Base-by-base conservation (phyloP, 140 eudicot species). In the Cichorium intybus region DNA sequence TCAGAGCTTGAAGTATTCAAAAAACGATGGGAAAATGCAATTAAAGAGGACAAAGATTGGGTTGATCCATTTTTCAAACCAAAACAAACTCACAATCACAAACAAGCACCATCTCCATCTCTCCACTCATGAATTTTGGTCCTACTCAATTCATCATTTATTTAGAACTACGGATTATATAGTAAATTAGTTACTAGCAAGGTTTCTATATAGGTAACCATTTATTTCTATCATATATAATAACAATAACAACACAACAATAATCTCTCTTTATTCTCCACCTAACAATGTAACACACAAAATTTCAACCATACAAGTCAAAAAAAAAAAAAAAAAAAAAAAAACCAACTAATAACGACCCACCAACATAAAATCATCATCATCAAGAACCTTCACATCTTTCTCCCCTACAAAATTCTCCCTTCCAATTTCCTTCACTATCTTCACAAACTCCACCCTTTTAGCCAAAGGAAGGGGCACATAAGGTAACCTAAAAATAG, bases 21-120 rank as follows among this genome's bases (percentile, higher is more conserved):
- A 66, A 71, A 77, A 22, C 82, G 98, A 23, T 92, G 98, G 98
- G 84, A 92, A 53, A 56, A 72, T 70, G 98, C 98, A 0, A 82
- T 77, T 22, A 58, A 77, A 68, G 85, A 79, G 57, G 96, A 92
- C 66, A 54, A 10, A 46, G 48, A 72, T 9, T 92, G 98, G 98
- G 84, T 75, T 12, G 92, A 87, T 67, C 89, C 84, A 7, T 83
- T 82, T 68, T 72, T 59, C 55, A 62, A 27, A 37, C 43, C 66
- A 26, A 68, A 74, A 31, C 56, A 62, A 45, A 49, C 54, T 56
- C 20, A 60, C 47, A 24, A 82, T 34, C 58, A 15, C 18, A 43
- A 43, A 43, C 18, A 43, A 3, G 49, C 35, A 41, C 46, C 58
- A 71, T 26, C 62, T 60, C 78, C 63, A 39, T 68, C 65, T 48